Evolutionary conservation across 768 basidiomycete genomes (phyloP), one percentile per base, ranked within the genome.

Genomic region (Lactarius hengduanensis): DNA sequence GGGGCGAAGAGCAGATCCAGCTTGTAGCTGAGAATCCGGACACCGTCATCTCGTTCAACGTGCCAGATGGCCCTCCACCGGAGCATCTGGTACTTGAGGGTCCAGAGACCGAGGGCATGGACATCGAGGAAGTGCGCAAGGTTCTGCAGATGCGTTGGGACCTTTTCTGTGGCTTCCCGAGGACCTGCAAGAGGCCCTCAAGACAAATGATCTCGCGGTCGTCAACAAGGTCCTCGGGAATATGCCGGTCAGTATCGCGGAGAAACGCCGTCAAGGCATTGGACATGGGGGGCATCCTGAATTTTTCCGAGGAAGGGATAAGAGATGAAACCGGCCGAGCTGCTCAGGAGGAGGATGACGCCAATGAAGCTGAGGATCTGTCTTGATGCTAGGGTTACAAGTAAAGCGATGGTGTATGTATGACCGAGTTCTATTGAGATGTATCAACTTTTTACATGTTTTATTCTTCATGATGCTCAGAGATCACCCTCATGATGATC

Each of bases 61-160:
- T 98, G 11, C 97, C 97, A 3, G 91, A 94, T 43, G 96, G 97
- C 0, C 96, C 96, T 4, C 95, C 97, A 3, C 96, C 97, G 0
- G 92, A 89, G 61, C 78, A 92, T 62, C 80, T 98, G 65, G 79
- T 83, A 55, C 84, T 98, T 30, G 96, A 98, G 73, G 96, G 96
- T 1, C 90, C 91, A n/a, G 93, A 90, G 0, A 86, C 87, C 36
- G 93, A 97, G 75, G 78, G 72, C 54, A 76, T 97, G 71, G 88
- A 97, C 73, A 74, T 94, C 59, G 93, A 92, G 71, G 86, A 95
- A 72, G 96, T 98, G 47, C 83, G 91, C 64, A 87, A 86, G 74
- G 94, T 90, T 65, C 77, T 99, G 71, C 88, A 94, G 78, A 83
- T 88, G 76, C 86, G 93, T 55, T 99, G 97, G 97, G 90, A 95